Conservation (phyloP, 176 grass and related monocot genomes). For the Hordeum vulgare region MorexV3_pseudomolecules_assembly NC_058519.1:167009825-167010324, state of each 20-base stretch:
- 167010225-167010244: slow-evolving; percentile 13
- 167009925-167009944: not conserved
- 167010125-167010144: not conserved
- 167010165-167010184: not conserved
- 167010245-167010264: not conserved
- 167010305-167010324: not conserved
- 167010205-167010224: not conserved
- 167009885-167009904: not conserved
- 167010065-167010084: not conserved
- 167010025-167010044: not conserved
- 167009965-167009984: too few species aligned
- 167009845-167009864: not conserved
- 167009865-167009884: not conserved
- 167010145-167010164: not conserved
- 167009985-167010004: too few species aligned
- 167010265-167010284: slow-evolving; percentile 23
- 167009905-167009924: not conserved
- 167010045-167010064: not conserved
- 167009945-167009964: not conserved
- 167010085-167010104: not conserved
- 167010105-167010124: slow-evolving; percentile 15
- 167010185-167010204: not conserved
- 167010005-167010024: too few species aligned
- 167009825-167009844: not conserved
- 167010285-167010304: slow-evolving; percentile 27